Percentiles rank a stretch among this genome's conserved stretches.
Evolutionary conservation across 306 rosid genomes (phyloP).

Genomic region (Gastrolobium villosum): DNA sequence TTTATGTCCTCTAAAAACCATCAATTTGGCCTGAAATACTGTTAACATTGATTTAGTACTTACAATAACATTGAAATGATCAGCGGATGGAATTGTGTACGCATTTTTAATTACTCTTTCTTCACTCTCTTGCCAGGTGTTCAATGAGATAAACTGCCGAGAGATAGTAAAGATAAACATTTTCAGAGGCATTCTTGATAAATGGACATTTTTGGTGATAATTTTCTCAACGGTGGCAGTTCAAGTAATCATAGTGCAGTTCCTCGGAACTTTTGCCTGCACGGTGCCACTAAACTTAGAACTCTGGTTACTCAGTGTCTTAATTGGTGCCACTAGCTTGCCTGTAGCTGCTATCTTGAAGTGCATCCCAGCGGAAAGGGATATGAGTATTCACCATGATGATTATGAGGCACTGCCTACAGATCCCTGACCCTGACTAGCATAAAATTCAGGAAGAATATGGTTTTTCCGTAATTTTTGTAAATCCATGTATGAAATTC

Average conservation of each 20-base stretch:
- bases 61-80: neutral
- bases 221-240: conserved; percentile 60
- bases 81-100: no score
- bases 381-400: conserved; percentile 52
- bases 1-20: neutral
- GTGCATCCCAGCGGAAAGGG: conserved; percentile 63
- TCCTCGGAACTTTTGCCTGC: conserved; percentile 70
- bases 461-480: neutral
- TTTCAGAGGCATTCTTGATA: conserved; percentile 63
- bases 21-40: neutral
- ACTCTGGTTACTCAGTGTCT: conserved; percentile 64
- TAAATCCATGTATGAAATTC: neutral
- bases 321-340: conserved; percentile 67
- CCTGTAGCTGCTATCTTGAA: conserved; percentile 63
- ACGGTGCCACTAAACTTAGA: conserved; percentile 74
- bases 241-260: conserved; percentile 65
- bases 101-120: neutral
- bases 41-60: neutral
- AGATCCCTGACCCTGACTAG: conserved; percentile 55
- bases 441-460: conserved; percentile 29
- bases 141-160: conserved; percentile 78
- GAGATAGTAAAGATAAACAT: conserved; percentile 72
- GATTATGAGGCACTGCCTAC: conserved; percentile 62
- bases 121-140: conserved; percentile 56
- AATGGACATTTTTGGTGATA: conserved; percentile 68